Conservation (phyloP, 768 basidiomycete genomes). For the Leccinum arenicola region DNA sequence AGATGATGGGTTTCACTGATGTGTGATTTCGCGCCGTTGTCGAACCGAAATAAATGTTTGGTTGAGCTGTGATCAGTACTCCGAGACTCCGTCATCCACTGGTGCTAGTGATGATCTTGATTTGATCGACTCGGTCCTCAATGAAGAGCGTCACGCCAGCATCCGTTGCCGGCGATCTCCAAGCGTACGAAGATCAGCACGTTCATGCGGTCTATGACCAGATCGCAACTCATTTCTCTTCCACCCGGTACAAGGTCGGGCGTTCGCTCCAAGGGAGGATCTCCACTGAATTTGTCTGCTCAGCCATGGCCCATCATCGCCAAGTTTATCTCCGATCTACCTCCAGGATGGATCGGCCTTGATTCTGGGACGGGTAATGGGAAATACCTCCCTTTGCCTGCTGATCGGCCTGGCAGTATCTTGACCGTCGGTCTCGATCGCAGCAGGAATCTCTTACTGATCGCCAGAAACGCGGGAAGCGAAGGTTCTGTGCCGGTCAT, state of each 20-base stretch:
- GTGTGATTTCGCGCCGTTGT: constrained; percentile 21
- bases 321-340: constrained; percentile 65
- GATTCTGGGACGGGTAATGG: constrained; percentile 98
- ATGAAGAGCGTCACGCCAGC: constrained; percentile 38
- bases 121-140: background rate
- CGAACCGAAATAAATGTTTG: background rate
- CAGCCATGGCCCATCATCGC: constrained; percentile 92
- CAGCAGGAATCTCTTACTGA: constrained; percentile 72
- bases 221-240: constrained; percentile 85
- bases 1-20: constrained; percentile 67
- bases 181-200: constrained; percentile 64
- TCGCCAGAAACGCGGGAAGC: constrained; percentile 66
- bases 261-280: background rate
- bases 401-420: constrained; percentile 54
- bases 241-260: constrained; percentile 81
- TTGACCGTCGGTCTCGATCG: constrained; percentile 85
- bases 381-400: constrained; percentile 85
- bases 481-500: constrained; percentile 19
- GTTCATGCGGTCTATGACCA: constrained; percentile 84
- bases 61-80: background rate
- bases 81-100: background rate
- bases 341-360: constrained; percentile 80
- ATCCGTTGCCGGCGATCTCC: constrained; percentile 47
- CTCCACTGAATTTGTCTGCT: constrained; percentile 1
- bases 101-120: background rate